Evolutionary conservation across 139 green algal genomes (phyloP).

Genomic region (Chlorella sp.): DNA sequence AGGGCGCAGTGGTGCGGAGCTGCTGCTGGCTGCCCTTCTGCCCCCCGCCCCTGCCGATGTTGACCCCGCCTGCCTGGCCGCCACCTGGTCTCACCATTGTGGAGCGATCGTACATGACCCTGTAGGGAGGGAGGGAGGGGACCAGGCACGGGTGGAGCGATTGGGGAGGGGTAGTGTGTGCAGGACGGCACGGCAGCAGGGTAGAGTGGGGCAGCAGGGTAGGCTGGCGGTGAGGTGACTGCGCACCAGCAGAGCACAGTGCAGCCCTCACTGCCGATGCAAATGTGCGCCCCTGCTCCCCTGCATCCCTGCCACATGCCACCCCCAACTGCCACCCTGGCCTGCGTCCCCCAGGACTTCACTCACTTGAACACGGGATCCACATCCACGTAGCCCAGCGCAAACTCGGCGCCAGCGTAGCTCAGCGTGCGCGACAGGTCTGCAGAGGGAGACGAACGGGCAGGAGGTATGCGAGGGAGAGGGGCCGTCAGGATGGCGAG

Average conservation of each 20-base stretch:
- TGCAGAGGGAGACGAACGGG: not conserved
- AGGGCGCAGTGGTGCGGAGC: no score
- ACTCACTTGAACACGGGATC: slow-evolving; percentile 62
- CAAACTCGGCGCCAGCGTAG: slow-evolving; percentile 75
- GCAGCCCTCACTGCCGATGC: not conserved
- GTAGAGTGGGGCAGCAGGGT: not conserved
- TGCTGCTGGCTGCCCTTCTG: no score
- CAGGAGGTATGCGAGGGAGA: not conserved
- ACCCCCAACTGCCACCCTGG: not conserved
- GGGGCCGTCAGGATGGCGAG: not conserved
- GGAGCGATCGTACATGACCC: slow-evolving; percentile 78
- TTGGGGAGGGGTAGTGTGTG: no score
- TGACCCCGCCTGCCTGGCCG: slow-evolving; percentile 42
- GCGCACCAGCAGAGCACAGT: not conserved
- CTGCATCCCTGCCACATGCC: not conserved
- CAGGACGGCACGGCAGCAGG: no score
- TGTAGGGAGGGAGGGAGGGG: not conserved
- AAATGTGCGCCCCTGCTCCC: not conserved
- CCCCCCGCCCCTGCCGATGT: no score
- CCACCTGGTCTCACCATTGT: slow-evolving; percentile 73
- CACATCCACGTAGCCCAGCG: slow-evolving; percentile 64
- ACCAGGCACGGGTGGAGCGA: not conserved
- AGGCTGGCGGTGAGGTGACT: not conserved
- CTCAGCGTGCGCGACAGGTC: slow-evolving; percentile 83
- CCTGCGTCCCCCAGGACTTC: not conserved